These are phyloP conservation scores for Inosperma sp. DNA, from an alignment of 768 basidiomycete species.

Conservation along the genomic window DNA sequence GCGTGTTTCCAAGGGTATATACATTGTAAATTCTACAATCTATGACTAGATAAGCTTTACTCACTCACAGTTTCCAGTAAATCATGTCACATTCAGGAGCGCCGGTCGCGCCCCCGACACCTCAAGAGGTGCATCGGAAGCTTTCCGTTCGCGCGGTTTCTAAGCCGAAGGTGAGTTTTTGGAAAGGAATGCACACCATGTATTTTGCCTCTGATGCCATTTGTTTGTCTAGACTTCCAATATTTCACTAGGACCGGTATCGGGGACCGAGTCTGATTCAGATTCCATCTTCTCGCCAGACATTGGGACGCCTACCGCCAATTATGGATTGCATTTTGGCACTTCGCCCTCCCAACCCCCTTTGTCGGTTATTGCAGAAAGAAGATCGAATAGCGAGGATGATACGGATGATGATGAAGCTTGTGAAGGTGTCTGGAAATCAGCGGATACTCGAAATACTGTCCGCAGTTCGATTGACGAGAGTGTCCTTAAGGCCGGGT, in stretches of 20 bases:
- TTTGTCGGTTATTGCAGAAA: conserved; percentile 75
- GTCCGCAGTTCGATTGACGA: conserved; percentile 54
- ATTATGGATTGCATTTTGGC: conserved; percentile 26
- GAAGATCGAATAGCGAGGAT: conserved; percentile 64
- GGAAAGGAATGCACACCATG: neutral
- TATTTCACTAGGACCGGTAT: conserved; percentile 36
- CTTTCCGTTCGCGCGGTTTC: conserved; percentile 69
- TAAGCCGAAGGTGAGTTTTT: conserved; percentile 41
- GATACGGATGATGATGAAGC: conserved; percentile 73
- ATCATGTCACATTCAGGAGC: conserved; percentile 42
- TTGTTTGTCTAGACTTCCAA: conserved; percentile 19
- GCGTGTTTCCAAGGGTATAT: neutral
- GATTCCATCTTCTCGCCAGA: conserved; percentile 66
- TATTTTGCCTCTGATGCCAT: neutral
- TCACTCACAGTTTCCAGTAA: too few relatives aligned
- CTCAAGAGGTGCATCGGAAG: conserved; percentile 83
- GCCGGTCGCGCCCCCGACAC: conserved; percentile 71
- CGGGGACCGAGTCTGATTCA: conserved; percentile 84
- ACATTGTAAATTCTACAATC: too few relatives aligned
- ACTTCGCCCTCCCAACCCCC: conserved; percentile 44
- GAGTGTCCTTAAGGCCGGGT: conserved; percentile 83
- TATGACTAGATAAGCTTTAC: too few relatives aligned
- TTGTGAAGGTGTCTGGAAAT: conserved; percentile 61
- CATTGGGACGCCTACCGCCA: conserved; percentile 35
- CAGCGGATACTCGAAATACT: conserved; percentile 40